Evolutionary conservation across 2,329 filamentous ascomycete species (phyloP).

Genomic region (Aspergillus felis): DNA sequence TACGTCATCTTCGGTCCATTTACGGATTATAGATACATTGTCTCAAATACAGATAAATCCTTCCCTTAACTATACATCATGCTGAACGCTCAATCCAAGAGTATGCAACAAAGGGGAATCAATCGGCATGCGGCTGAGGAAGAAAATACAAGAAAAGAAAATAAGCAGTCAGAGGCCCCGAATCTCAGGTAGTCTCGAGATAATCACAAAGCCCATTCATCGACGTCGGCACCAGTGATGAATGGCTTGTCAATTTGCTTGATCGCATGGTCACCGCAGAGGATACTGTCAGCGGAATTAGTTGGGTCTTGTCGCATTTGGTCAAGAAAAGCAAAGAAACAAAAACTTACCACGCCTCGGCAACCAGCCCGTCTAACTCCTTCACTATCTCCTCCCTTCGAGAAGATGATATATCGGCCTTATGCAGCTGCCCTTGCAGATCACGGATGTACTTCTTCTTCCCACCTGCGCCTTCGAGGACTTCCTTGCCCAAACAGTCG

Average conservation of each 20-base stretch:
- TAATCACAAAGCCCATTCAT: constrained; percentile 71
- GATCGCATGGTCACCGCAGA: constrained; percentile 93
- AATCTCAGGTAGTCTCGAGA: neutral
- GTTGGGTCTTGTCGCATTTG: neutral
- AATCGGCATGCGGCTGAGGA: neutral
- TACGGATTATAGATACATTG: neutral
- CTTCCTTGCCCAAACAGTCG: constrained; percentile 82
- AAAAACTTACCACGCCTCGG: constrained; percentile 71
- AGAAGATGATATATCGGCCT: constrained; percentile 64
- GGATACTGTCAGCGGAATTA: constrained; percentile 56
- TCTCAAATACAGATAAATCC: neutral
- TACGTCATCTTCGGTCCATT: neutral
- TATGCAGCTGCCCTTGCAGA: constrained; percentile 77
- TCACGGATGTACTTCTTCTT: constrained; percentile 78
- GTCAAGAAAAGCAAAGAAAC: constrained; percentile 16
- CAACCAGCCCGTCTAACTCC: constrained; percentile 89
- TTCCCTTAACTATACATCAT: neutral
- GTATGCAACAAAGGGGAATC: neutral
- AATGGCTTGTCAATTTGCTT: constrained; percentile 94
- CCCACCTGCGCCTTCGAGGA: constrained; percentile 76
- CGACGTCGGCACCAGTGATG: constrained; percentile 65
- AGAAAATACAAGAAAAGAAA: neutral
- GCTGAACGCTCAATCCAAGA: neutral
- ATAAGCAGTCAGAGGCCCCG: neutral
- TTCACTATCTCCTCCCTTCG: constrained; percentile 78